Evolutionary conservation across 2,329 filamentous ascomycete species (phyloP).

Genomic region (Paecilomyces niveus): DNA sequence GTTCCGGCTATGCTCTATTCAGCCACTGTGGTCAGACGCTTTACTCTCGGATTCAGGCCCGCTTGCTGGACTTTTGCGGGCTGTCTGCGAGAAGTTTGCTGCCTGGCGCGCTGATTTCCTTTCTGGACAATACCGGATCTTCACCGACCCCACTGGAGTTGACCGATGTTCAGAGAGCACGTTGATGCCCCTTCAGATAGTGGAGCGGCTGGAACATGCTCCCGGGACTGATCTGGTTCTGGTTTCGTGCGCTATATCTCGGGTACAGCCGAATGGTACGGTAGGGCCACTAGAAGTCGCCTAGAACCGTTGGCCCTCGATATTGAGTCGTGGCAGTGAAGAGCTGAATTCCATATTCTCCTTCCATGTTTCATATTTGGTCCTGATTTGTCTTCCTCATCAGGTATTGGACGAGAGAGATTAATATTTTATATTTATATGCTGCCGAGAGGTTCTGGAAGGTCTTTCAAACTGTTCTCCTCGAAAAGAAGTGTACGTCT

Average conservation of each 20-base stretch:
- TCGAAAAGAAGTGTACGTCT: background rate
- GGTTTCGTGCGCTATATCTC: background rate
- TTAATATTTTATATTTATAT: background rate
- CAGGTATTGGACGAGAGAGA: background rate
- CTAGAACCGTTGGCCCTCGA: background rate
- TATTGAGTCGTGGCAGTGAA: background rate
- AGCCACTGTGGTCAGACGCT: background rate
- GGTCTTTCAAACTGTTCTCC: background rate
- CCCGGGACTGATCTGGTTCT: background rate
- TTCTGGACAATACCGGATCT: background rate
- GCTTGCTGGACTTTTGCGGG: background rate
- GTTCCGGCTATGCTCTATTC: background rate
- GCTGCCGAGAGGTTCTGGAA: background rate
- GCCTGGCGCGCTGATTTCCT: background rate
- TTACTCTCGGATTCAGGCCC: background rate
- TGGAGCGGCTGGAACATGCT: background rate
- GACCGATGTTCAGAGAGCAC: background rate
- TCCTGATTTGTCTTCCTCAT: background rate
- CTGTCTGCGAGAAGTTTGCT: background rate
- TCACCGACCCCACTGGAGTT: background rate
- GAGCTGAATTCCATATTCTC: background rate
- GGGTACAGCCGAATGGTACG: background rate
- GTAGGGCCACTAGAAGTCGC: background rate
- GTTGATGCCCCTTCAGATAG: background rate
- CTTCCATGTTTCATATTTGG: background rate